These are phyloP conservation scores for Calonectria pteridis DNA, from an alignment of 2,329 filamentous ascomycete species.

Conservation along the genomic window DNA sequence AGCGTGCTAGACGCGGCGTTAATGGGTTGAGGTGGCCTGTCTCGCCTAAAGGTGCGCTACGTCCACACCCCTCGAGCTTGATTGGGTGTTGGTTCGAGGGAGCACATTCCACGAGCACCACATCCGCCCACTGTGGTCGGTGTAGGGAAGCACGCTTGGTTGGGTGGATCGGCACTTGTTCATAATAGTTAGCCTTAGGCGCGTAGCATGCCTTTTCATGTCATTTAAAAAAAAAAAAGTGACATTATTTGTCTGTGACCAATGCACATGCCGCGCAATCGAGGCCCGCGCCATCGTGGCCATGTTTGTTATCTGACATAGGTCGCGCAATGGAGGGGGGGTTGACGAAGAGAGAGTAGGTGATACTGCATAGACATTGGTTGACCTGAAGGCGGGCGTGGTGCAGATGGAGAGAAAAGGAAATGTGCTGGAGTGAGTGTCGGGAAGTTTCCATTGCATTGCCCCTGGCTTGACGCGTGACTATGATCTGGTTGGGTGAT, in stretches of 20 bases:
- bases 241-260: not conserved
- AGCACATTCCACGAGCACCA: constrained; percentile 39
- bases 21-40: constrained; percentile 40
- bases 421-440: not conserved
- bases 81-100: constrained; percentile 40
- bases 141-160: constrained; percentile 27
- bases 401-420: not conserved
- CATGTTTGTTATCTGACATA: not conserved
- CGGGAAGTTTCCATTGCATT: constrained; percentile 13
- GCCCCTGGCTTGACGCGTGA: constrained; percentile 7
- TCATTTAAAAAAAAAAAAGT: not conserved
- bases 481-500: not conserved
- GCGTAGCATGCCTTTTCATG: not conserved
- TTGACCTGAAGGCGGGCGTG: not conserved
- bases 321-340: not conserved
- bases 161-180: not conserved
- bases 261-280: not conserved
- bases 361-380: constrained; percentile 15
- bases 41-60: constrained; percentile 40
- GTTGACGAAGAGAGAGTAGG: constrained; percentile 7
- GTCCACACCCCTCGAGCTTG: constrained; percentile 29
- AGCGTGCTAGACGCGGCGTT: constrained; percentile 51
- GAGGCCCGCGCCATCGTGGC: not conserved
- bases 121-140: constrained; percentile 40
- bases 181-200: not conserved